Base-by-base conservation (phyloP, 306 rosid species). In the Ammopiptanthus mongolicus region DNA sequence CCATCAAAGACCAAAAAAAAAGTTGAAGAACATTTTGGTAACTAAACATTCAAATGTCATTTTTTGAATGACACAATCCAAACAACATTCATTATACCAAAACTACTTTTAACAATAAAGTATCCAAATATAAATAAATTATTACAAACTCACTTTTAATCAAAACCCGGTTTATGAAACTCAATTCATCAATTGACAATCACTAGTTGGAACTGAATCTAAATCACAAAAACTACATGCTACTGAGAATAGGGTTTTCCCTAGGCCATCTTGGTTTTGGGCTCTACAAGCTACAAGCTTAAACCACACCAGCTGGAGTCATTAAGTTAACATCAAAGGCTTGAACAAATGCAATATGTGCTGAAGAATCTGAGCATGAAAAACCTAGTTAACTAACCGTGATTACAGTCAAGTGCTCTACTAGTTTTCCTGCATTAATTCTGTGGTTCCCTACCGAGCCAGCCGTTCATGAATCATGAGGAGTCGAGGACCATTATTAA, bases 401-500 rank as follows among this genome's bases (percentile, higher is more conserved):
- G 13, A 55, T 39, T 44, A 76, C 47, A 67, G 19, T 62, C 52
- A 51, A 50, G 37, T 57, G 25, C 55, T 77, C 70, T 59, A 28
- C 46, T 8, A 59, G 73, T 25, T 80, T 76, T 73, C 46, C 63
- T 75, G 60, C 76, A 10, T 61, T 52, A 68, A 69, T 69, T 51
- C n/a, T 8, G 60, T 1, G 28, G 77, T 50, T 75, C 52, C 66
- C 58, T 28, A 10, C 58, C 9, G 23, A 41, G n/a, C 22, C 6
- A 61, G 31, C 70, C 52, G 57, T 65, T 47, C 61, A 47, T 10
- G 21, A 63, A 50, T 36, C 69, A 41, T 8, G 41, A 47, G 31
- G 34, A 81, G 13, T 22, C 10, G 57, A 50, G 44, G 44, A 62
- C 25, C 52, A 31, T 7, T 4, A 15, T 8, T 25, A 39, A 39